These are phyloP conservation scores for Cymodocea nodosa DNA, from an alignment of 116 monocot species.

Conservation along the genomic window DNA sequence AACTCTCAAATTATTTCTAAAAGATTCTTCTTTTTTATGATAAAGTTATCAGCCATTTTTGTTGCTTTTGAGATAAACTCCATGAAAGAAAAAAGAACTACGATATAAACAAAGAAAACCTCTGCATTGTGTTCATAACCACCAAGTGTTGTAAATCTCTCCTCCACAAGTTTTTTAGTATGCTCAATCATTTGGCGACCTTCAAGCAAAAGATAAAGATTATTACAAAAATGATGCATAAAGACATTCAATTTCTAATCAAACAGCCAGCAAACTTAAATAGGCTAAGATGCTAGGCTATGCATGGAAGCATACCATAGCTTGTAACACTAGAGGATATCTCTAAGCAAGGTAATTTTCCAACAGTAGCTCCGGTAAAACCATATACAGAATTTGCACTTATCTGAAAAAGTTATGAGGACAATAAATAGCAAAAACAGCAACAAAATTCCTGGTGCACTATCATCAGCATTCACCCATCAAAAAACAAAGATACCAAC, in stretches of 20 bases:
- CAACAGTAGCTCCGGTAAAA: constrained; percentile 96
- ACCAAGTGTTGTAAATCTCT: constrained; percentile 69
- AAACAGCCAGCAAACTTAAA: background rate
- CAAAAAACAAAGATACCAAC: background rate
- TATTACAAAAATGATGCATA: constrained; percentile 4
- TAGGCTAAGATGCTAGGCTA: background rate
- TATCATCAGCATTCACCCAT: background rate
- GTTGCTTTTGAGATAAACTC: too few relatives aligned
- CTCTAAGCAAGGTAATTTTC: constrained; percentile 91
- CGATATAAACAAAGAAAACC: constrained; percentile 18
- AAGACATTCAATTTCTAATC: background rate
- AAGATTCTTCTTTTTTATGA: too few relatives aligned
- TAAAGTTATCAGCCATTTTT: too few relatives aligned
- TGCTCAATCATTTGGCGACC: constrained; percentile 99
- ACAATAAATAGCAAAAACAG: background rate
- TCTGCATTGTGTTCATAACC: constrained; percentile 96
- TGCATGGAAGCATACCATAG: constrained; percentile 54
- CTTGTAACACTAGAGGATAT: constrained; percentile 99
- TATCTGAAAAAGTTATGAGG: constrained; percentile 36
- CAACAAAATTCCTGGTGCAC: background rate
- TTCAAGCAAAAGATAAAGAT: constrained; percentile 14
- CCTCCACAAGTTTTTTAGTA: constrained; percentile 95
- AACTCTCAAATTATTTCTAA: too few relatives aligned
- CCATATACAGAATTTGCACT: constrained; percentile 99
- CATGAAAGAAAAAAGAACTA: too few relatives aligned